Conservation (phyloP, 495 filamentous ascomycete species). For the Hyaloscypha variabilis region DNA sequence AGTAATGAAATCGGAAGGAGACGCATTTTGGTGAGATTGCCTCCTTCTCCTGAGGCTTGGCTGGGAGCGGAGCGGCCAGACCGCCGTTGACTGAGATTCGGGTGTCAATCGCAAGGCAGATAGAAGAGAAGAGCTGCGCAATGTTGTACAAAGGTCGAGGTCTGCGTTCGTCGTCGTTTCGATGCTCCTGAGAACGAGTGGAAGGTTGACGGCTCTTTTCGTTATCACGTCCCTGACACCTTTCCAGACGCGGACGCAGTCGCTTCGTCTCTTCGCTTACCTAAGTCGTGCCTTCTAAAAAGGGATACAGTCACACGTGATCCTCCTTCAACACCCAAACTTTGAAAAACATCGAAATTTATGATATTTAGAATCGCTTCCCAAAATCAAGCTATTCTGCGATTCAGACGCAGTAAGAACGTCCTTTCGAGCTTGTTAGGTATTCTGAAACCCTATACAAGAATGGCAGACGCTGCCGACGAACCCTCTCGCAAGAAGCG, state of each 20-base stretch:
- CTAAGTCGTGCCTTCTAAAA: neutral
- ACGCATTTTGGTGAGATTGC: conserved; percentile 28
- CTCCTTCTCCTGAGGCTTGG: conserved; percentile 24
- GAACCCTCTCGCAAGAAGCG: conserved; percentile 28
- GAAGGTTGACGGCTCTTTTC: conserved; percentile 6
- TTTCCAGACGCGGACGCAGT: conserved; percentile 1
- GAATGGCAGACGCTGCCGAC: conserved; percentile 19
- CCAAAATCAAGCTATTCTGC: neutral
- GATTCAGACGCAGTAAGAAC: neutral
- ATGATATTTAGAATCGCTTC: neutral
- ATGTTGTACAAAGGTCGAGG: conserved; percentile 6
- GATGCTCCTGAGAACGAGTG: conserved; percentile 16
- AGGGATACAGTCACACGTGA: neutral
- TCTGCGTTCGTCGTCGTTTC: conserved; percentile 5
- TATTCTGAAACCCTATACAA: conserved; percentile 1
- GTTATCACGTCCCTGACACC: conserved; percentile 11
- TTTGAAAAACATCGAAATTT: neutral
- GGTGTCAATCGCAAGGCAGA: neutral
- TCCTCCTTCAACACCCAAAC: neutral
- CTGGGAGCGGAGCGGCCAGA: conserved; percentile 22
- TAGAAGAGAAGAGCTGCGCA: neutral
- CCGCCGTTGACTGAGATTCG: conserved; percentile 17
- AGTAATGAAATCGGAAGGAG: conserved; percentile 29
- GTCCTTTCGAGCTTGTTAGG: neutral
- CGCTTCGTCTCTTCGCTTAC: neutral